Conservation (phyloP, 768 basidiomycete genomes). For the Tubosaeta sp. region DNA sequence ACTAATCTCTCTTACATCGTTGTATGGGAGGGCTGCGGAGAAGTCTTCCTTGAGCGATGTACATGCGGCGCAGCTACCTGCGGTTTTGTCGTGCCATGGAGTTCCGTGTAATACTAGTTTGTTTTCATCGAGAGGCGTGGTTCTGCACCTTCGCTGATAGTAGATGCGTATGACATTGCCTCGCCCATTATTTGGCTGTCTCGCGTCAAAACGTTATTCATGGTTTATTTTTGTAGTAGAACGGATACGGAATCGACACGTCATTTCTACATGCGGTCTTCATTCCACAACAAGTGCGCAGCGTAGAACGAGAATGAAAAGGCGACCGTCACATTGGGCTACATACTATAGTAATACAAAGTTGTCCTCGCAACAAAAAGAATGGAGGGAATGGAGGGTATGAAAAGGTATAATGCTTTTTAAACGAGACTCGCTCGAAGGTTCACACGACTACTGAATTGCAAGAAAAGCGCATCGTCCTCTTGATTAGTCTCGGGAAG, state of each 20-base stretch:
- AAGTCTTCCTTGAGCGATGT: background rate
- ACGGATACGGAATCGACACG: no score
- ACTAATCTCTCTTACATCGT: background rate
- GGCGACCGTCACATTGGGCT: background rate
- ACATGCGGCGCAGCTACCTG: background rate
- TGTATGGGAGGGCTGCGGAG: background rate
- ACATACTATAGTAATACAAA: background rate
- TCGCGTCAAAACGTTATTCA: no score
- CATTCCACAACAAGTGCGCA: no score
- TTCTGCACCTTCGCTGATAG: no score
- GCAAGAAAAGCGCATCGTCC: conserved; percentile 9
- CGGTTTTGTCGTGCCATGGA: background rate
- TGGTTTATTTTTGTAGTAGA: background rate
- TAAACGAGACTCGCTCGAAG: conserved; percentile 1
- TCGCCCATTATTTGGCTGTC: no score
- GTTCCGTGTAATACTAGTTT: background rate
- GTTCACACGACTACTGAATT: conserved; percentile 12
- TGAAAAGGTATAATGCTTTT: background rate
- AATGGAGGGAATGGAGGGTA: background rate
- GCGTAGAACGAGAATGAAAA: background rate
- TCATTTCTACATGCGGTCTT: no score
- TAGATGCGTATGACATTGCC: no score
- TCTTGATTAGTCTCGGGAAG: conserved; percentile 8
- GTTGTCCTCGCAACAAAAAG: background rate
- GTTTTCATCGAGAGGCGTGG: background rate